Conservation (phyloP, 2,329 filamentous ascomycete species). For the Alternaria arborescens region DNA sequence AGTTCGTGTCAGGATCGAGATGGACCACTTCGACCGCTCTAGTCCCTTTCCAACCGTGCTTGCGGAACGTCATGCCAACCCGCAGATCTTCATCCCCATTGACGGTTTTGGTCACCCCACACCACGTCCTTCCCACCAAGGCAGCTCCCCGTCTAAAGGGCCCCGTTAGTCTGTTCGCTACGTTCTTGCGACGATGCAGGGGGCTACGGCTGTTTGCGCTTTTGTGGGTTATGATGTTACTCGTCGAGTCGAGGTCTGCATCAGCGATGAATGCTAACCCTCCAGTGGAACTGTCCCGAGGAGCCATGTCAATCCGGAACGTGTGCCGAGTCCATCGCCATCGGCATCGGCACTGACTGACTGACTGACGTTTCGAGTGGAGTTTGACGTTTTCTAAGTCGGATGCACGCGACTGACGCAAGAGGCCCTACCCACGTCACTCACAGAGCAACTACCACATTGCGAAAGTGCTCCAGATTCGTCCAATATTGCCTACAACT, state of each 20-base stretch:
- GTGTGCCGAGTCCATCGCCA: constrained; percentile 1
- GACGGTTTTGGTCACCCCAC: constrained; percentile 12
- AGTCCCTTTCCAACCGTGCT: constrained; percentile 8
- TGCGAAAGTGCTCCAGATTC: neutral
- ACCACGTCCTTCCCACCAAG: neutral
- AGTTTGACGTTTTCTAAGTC: neutral
- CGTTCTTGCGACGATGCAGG: neutral
- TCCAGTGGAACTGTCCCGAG: neutral
- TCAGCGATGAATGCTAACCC: constrained; percentile 7
- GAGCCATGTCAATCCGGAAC: constrained; percentile 3
- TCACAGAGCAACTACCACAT: neutral
- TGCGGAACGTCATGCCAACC: constrained; percentile 20
- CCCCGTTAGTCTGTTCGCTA: constrained; percentile 4
- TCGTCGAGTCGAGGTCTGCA: neutral
- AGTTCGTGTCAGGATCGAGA: neutral
- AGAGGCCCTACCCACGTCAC: neutral
- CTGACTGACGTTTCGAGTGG: neutral
- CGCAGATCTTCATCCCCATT: constrained; percentile 22
- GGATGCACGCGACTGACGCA: constrained; percentile 8
- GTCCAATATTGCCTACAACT: neutral
- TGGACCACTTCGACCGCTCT: constrained; percentile 6
- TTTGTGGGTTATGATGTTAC: constrained; percentile 12
- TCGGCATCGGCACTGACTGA: constrained; percentile 3
- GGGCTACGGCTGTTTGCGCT: constrained; percentile 1
- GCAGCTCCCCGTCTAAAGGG: neutral